A percentile compares a stretch with the other conserved stretches of the same genome.
Evolutionary conservation across 345 rosid genomes (phyloP).

Genomic region (Ceriops zippeliana): DNA sequence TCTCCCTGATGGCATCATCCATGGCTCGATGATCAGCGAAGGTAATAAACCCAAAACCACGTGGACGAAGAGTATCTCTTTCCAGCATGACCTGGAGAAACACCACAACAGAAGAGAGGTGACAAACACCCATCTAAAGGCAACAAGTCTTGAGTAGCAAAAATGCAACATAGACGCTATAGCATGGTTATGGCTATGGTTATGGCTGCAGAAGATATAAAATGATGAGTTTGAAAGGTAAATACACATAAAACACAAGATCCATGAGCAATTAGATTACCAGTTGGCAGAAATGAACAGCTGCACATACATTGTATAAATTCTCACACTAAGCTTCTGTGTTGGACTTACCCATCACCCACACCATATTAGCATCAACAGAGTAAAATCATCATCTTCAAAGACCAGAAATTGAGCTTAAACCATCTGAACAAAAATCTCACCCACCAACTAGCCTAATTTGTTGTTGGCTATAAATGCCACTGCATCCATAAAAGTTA

Average conservation of each 20-base stretch:
- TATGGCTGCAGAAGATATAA: constrained; percentile 6
- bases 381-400: too few species aligned
- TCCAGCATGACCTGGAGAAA: constrained; percentile 85
- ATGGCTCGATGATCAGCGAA: constrained; percentile 86
- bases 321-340: too few species aligned
- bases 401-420: too few species aligned
- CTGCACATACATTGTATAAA: too few species aligned
- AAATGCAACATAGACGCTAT: constrained; percentile 3
- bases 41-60: constrained; percentile 96
- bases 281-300: too few species aligned
- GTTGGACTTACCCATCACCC: too few species aligned
- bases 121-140: constrained; percentile 21
- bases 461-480: too few species aligned
- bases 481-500: too few species aligned
- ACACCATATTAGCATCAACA: too few species aligned
- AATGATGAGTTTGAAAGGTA: neutral
- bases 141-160: constrained; percentile 21
- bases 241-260: neutral
- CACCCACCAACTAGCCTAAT: too few species aligned
- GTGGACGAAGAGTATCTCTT: constrained; percentile 91
- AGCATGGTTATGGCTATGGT: constrained; percentile 19
- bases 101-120: constrained; percentile 21
- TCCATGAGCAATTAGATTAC: neutral
- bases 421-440: too few species aligned
- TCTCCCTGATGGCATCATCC: constrained; percentile 95